Evolutionary conservation across 805 yeast genomes (phyloP), one percentile per base, ranked within the genome.

Genomic region (Metschnikowia santaceciliae): DNA sequence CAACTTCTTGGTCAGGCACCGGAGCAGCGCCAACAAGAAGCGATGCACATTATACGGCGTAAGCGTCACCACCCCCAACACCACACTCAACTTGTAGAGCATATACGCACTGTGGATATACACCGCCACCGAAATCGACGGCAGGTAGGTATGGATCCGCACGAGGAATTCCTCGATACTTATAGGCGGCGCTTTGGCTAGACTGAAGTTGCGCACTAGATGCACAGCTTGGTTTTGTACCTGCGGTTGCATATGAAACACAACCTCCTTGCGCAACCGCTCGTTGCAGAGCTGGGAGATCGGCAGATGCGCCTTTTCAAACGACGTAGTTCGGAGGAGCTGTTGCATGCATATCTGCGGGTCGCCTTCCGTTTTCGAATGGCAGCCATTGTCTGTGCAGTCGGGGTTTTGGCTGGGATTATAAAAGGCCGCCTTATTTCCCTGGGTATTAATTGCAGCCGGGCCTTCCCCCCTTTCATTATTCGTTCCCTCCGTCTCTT

Each of bases 91-190:
- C 54, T 70, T 72, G 56, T 62, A 72, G 42, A 74, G 56, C 66
- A 72, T 55, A 48, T 60, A 65, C 3, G 76, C 73, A 11, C 74
- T 61, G 55, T 74, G 77, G 23, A 73, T 63, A 53, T 71, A 74
- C 19, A 70, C 69, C 33, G 67, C 60, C 2, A 70, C 71, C 5
- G 77, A 71, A 10, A 69, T 67, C 17, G 75, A 64, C 2, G 76
- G 61, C 42, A 74, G 69, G 55, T 72, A 74, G 3, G 72, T 71
- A 48, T 67, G 65, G 39, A 74, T 70, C 32, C 78, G 59, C 22
- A 61, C 50, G 33, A 74, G 58, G 55, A 70, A 74, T 42, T 71
- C 65, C 38, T 63, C 69, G 14, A 72, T 57, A n/a, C 69, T 49
- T 30, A 73, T 49, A 8, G 68, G 59, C 2, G 78, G 78, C 6